Base-by-base conservation (phyloP, 768 basidiomycete genomes). In the Solioccasus polychromus region DNA sequence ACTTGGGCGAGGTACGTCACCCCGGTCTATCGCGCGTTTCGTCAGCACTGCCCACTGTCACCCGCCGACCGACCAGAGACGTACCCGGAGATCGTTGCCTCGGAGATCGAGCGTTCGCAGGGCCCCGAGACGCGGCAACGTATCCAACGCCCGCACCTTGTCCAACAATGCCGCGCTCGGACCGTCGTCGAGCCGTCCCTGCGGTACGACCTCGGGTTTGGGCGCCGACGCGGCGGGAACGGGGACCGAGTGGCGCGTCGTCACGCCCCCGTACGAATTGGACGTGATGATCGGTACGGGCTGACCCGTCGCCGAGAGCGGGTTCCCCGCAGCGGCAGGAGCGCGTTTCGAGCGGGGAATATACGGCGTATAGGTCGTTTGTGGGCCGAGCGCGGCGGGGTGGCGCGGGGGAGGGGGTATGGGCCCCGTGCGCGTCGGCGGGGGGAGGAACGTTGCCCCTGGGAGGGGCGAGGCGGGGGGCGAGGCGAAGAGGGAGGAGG, bases 1-100 rank as follows among this genome's bases (percentile, higher is more conserved):
- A 98, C 95, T 67, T 98, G 94, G 0, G 93, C 86, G 38, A 98
- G 80, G 59, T 96, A 97, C 0, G 79, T 80, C 28, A 97, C 85
- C 1, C 95, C 94, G 34, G 67, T 78, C 78, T 80, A 49, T 12
- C 11, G 35, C 32, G 25, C 5, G 19, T 24, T 30, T 15, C 8
- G 9, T 47, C 45, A 53, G 22, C 31, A 31, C 10, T n/a, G n/a
- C n/a, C n/a, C n/a, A n/a, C n/a, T n/a, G n/a, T n/a, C n/a, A n/a
- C n/a, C n/a, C n/a, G n/a, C 31, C 5, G 14, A 28, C 15, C 31
- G 5, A 39, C 30, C 8, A 42, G 14, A 24, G 10, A 26, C 18
- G 4, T 57, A 92, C 92, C 58, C 86, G 73, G 19, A 98, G 74
- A 67, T 99, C 96, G 63, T 98, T 99, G 4, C 88, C 88, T 61